phyloP scores from a whole-genome alignment of 768 basidiomycete genomes.

The Megacollybia marginata region DNA sequence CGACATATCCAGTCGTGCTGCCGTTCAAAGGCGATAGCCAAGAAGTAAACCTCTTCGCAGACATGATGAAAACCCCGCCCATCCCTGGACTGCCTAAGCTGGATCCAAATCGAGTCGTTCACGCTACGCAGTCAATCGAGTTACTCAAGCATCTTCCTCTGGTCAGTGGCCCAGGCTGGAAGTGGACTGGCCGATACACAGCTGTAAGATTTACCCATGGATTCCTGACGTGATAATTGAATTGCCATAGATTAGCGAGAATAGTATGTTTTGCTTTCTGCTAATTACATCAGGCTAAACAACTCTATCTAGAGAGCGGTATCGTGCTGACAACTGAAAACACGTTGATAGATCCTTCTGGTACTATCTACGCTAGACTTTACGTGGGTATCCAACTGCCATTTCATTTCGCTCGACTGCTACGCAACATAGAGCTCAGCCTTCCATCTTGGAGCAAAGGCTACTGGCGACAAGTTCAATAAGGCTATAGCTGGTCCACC shows the following conservation, averaged over 20 bases:
- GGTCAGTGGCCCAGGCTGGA: conserved; percentile 77
- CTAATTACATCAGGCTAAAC: not conserved
- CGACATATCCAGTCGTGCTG: conserved; percentile 82
- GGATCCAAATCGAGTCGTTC: conserved; percentile 67
- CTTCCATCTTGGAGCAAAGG: conserved; percentile 66
- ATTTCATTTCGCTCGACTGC: not conserved
- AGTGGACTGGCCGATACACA: conserved; percentile 52
- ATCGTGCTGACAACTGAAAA: conserved; percentile 65
- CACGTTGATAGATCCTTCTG: conserved; percentile 54
- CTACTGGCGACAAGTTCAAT: conserved; percentile 51
- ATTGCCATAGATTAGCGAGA: conserved; percentile 40
- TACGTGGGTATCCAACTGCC: conserved; percentile 31
- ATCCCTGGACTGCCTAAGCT: conserved; percentile 66
- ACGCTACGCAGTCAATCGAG: conserved; percentile 75
- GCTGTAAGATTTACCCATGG: conserved; percentile 30
- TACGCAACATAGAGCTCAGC: conserved; percentile 41
- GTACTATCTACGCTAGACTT: conserved; percentile 52
- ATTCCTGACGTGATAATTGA: too few species aligned
- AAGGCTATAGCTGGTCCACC: conserved; percentile 57
- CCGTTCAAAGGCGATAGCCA: conserved; percentile 59
- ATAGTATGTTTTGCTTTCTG: conserved; percentile 45
- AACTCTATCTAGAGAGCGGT: conserved; percentile 49
- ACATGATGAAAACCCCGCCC: conserved; percentile 32
- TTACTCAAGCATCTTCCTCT: conserved; percentile 71
- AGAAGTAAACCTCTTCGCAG: conserved; percentile 66